Conservation (phyloP, 2,329 filamentous ascomycete species). For the Penicillium sp. region DNA sequence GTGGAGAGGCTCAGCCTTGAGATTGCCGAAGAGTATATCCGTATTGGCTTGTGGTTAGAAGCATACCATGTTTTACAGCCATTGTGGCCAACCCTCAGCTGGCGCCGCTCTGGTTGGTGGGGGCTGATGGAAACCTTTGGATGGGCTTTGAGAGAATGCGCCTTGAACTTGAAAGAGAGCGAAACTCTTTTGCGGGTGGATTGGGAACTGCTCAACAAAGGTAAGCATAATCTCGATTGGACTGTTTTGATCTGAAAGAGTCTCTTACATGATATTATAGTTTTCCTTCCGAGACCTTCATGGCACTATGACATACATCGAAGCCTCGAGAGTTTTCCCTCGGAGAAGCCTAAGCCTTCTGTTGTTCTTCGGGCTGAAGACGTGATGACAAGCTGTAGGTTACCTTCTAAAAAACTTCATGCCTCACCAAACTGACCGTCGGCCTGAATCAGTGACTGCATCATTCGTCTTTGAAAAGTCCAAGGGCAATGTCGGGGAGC, state of each 20-base stretch:
- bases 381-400: conserved; percentile 46
- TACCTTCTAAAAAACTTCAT: neutral
- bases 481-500: conserved; percentile 58
- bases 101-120: conserved; percentile 60
- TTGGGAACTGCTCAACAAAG: conserved; percentile 51
- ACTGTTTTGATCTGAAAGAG: neutral
- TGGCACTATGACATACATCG: conserved; percentile 47
- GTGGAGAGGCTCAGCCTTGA: conserved; percentile 54
- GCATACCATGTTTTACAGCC: conserved; percentile 50
- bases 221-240: conserved; percentile 22
- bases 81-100: conserved; percentile 54
- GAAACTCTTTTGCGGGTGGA: conserved; percentile 51
- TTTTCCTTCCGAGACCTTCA: conserved; percentile 33
- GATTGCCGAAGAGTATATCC: conserved; percentile 52
- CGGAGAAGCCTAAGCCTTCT: conserved; percentile 40
- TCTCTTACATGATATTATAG: conserved; percentile 18
- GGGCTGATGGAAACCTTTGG: conserved; percentile 51
- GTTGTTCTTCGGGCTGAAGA: conserved; percentile 48
- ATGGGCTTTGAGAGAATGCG: conserved; percentile 53
- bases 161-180: conserved; percentile 42
- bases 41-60: conserved; percentile 47
- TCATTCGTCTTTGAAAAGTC: conserved; percentile 51
- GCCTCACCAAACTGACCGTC: neutral
- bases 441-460: conserved; percentile 40
- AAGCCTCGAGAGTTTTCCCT: conserved; percentile 40